These are phyloP conservation scores for Penicillium cosmopolitanum DNA, from an alignment of 495 filamentous ascomycete species.

Conservation along the genomic window DNA sequence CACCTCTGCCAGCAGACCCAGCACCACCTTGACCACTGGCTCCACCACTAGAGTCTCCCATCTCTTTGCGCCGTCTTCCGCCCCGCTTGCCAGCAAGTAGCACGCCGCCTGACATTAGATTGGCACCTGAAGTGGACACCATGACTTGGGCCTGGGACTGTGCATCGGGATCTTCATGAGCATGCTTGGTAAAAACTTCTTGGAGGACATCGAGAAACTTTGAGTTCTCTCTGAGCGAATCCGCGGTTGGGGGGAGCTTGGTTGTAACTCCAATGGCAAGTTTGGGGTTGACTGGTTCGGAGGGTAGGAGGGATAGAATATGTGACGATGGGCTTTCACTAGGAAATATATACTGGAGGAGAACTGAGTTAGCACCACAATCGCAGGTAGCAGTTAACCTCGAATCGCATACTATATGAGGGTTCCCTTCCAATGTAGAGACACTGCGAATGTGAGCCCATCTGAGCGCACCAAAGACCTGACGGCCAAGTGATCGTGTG, in stretches of 20 bases:
- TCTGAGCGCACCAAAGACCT: slow-evolving; percentile 19
- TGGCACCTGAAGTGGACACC: slow-evolving; percentile 75
- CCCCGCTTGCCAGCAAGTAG: slow-evolving; percentile 56
- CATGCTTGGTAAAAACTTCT: slow-evolving; percentile 69
- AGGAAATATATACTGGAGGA: slow-evolving; percentile 70
- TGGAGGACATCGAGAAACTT: slow-evolving; percentile 77
- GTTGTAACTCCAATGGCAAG: slow-evolving; percentile 79
- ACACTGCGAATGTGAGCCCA: slow-evolving; percentile 43
- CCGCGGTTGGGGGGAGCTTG: slow-evolving; percentile 73
- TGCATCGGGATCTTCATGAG: slow-evolving; percentile 70
- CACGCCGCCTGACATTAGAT: slow-evolving; percentile 65
- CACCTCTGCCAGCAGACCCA: slow-evolving; percentile 81
- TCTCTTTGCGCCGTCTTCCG: slow-evolving; percentile 40
- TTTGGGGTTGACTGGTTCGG: slow-evolving; percentile 65
- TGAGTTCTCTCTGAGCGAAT: slow-evolving; percentile 76
- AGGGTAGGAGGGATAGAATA: slow-evolving; percentile 76
- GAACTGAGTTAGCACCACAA: slow-evolving; percentile 20
- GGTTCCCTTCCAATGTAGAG: slow-evolving; percentile 58
- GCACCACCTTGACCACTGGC: slow-evolving; percentile 82
- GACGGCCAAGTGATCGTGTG: slow-evolving; percentile 24
- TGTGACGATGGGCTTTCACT: slow-evolving; percentile 48
- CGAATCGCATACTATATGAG: slow-evolving; percentile 53
- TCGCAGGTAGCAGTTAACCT: background rate
- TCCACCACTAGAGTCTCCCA: slow-evolving; percentile 67
- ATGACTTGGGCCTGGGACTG: slow-evolving; percentile 77